Evolutionary conservation across 345 rosid species (phyloP), one percentile per base, ranked within the genome.

Genomic region (Heritiera fomes): DNA sequence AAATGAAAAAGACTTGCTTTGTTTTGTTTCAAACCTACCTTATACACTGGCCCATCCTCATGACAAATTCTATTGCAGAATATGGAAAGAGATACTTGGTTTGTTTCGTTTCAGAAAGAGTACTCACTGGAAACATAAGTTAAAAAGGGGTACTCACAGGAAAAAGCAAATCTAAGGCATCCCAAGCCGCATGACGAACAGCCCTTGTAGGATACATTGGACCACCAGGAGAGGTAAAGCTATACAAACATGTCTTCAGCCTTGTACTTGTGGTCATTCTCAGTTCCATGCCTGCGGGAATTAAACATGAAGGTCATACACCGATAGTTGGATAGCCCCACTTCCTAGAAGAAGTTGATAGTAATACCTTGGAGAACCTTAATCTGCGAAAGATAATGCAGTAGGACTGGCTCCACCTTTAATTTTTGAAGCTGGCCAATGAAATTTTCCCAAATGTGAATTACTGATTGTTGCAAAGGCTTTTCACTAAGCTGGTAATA

Each of bases 141-240:
- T 23, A 72, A 18, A 50, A 15, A 49, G 28, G 23, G 65, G 32
- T 78, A 93, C 99, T 94, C 77, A 94, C 99, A 0, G 99, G 99
- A 75, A 90, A 97, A 77, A 97, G 97, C 15, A 86, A 88, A 87
- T 97, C 98, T 71, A 97, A 87, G 60, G 98, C 87, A 77, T 90
- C 97, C 99, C 99, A 97, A 23, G 99, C 97, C 49, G 98, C 98
- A 91, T 94, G 98, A 47, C 98, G 98, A 78, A 97, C 98, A 75
- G 87, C 94, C 88, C 98, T 91, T n/a, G 99, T 93, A 17, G 99
- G 99, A 83, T 94, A 97, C 98, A 97, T 93, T 53, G 97, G 98
- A 75, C 98, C 99, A 15, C 99, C 98, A 0, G 99, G 98, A 63
- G 98, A 93, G 41, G 97, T 94, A 77, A 97, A 97, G 87, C 98